phyloP scores from a whole-genome alignment of 1,284 basidiomycete genomes.

The Tilletiopsis washingtonensis region DNA sequence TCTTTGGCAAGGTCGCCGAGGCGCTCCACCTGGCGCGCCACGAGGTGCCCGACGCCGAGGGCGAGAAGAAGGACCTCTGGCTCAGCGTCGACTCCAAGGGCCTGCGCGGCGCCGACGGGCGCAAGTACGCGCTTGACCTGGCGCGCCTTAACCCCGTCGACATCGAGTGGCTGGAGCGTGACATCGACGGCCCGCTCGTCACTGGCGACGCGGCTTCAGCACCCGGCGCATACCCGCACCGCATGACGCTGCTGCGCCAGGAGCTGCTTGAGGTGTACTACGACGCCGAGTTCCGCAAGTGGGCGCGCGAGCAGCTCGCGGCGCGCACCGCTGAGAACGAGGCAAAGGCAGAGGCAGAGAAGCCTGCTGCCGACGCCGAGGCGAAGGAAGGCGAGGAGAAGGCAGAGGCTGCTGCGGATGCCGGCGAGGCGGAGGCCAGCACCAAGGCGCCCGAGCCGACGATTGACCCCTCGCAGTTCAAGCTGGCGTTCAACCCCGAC shows the following conservation, averaged over 20 bases:
- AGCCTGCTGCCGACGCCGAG: conserved; percentile 11
- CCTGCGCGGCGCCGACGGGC: conserved; percentile 54
- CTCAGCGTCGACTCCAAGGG: conserved; percentile 56
- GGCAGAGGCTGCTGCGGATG: conserved; percentile 4
- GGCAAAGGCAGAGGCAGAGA: conserved; percentile 19
- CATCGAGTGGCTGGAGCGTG: conserved; percentile 55
- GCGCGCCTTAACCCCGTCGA: conserved; percentile 54
- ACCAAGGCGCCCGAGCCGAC: conserved; percentile 23
- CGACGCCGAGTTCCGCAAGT: conserved; percentile 53
- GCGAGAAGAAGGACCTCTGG: conserved; percentile 51
- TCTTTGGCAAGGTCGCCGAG: conserved; percentile 53
- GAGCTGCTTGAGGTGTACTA: conserved; percentile 55
- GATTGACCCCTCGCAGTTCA: conserved; percentile 50
- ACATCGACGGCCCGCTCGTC: conserved; percentile 47
- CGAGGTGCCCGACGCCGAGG: conserved; percentile 51
- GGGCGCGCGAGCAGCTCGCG: conserved; percentile 52
- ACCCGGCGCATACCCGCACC: conserved; percentile 52
- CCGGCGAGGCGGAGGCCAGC: not conserved
- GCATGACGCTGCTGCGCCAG: conserved; percentile 55
- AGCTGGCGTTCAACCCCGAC: conserved; percentile 56
- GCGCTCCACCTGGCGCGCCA: conserved; percentile 54
- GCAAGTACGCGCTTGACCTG: conserved; percentile 55
- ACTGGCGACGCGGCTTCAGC: conserved; percentile 22
- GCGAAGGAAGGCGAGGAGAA: conserved; percentile 11
- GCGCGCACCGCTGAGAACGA: conserved; percentile 34